Evolutionary conservation across 129 eudicot genomes (phyloP).

Genomic region (Flaveria robusta): DNA sequence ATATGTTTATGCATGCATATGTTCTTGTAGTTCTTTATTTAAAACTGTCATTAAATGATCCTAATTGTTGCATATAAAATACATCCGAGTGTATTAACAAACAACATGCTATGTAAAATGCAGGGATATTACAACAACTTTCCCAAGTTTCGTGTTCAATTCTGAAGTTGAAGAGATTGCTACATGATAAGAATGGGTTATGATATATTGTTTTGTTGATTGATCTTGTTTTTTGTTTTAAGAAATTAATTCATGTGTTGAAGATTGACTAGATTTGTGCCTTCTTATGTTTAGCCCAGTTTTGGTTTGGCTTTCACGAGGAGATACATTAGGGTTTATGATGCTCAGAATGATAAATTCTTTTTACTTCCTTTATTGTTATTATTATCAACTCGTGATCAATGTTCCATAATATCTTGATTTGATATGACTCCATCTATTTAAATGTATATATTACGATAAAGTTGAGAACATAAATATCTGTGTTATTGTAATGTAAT

Average conservation of each 20-base stretch:
- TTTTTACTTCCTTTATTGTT: not conserved
- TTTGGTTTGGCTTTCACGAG: slow-evolving; percentile 41
- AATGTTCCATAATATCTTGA: slow-evolving; percentile 18
- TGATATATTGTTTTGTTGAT: slow-evolving; percentile 19
- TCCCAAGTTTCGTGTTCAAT: slow-evolving; percentile 94
- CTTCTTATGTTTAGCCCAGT: slow-evolving; percentile 24
- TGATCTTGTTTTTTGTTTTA: not conserved
- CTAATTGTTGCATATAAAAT: not conserved
- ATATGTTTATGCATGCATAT: not conserved
- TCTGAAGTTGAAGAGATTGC: slow-evolving; percentile 94
- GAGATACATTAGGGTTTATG: slow-evolving; percentile 27
- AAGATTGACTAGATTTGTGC: slow-evolving; percentile 24
- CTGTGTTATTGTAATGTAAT: too few species aligned
- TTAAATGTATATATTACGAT: slow-evolving; percentile 10
- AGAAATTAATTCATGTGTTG: slow-evolving; percentile 13
- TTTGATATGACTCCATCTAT: slow-evolving; percentile 13
- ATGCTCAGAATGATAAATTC: not conserved
- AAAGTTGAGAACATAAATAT: not conserved
- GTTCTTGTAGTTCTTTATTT: not conserved
- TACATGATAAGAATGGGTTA: slow-evolving; percentile 36
- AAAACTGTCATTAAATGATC: not conserved
- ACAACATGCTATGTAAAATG: slow-evolving; percentile 15
- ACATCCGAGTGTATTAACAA: not conserved
- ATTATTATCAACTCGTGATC: slow-evolving; percentile 13
- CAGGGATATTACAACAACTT: slow-evolving; percentile 98